Percentiles rank a stretch among this genome's conserved stretches.
Evolutionary conservation across 345 rosid species (phyloP).

Genomic region (Eucalyptus rudis): DNA sequence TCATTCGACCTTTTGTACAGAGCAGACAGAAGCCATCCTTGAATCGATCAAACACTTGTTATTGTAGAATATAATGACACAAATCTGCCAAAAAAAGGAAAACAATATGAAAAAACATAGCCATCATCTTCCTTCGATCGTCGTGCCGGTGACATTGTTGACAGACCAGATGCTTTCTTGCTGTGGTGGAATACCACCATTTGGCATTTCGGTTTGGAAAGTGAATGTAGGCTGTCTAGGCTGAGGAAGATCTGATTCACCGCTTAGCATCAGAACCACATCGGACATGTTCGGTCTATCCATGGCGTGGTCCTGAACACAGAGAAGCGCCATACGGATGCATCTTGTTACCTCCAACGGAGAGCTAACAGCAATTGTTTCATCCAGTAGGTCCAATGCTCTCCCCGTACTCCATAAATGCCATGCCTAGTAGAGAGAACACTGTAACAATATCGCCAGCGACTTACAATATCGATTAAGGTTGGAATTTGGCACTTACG

Average conservation of each 20-base stretch:
- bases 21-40: background rate
- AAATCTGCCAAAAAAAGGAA: background rate
- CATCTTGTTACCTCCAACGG: background rate
- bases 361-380: background rate
- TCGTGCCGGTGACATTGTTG: background rate
- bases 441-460: background rate
- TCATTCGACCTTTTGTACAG: background rate
- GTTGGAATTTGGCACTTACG: background rate
- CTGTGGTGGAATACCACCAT: background rate
- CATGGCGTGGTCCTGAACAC: slow-evolving; percentile 10
- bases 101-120: background rate
- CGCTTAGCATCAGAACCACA: background rate
- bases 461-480: background rate
- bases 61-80: background rate
- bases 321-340: background rate
- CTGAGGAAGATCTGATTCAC: background rate
- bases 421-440: background rate
- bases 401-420: background rate
- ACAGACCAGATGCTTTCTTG: background rate
- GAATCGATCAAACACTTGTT: background rate
- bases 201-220: background rate
- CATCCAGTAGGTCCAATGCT: background rate
- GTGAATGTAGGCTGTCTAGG: background rate
- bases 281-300: slow-evolving; percentile 17
- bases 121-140: background rate